Conservation (phyloP, 2,329 filamentous ascomycete species). For the Epichloe coenophiala region DNA sequence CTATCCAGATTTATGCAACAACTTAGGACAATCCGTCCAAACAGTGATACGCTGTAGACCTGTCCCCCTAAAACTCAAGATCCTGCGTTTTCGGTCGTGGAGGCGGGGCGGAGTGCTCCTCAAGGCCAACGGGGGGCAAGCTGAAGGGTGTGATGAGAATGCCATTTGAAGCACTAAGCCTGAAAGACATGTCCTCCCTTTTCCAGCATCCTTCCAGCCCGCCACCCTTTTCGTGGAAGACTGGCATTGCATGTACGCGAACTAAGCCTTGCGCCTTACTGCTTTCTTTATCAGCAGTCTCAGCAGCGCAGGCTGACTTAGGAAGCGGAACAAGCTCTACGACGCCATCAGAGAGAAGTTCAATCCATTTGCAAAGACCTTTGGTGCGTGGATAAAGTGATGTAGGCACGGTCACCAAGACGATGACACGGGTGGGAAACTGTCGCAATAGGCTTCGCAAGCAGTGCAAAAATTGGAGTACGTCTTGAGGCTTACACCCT, state of each 20-base stretch:
- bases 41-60: background rate
- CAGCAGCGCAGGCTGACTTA: slow-evolving; percentile 41
- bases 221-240: slow-evolving; percentile 80
- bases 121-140: slow-evolving; percentile 43
- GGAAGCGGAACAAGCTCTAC: slow-evolving; percentile 65
- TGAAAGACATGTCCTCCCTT: slow-evolving; percentile 83
- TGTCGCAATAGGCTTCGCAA: slow-evolving; percentile 62
- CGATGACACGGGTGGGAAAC: slow-evolving; percentile 51
- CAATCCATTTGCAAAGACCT: slow-evolving; percentile 73
- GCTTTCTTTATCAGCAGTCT: slow-evolving; percentile 43
- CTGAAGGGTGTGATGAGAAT: slow-evolving; percentile 81
- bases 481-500: slow-evolving; percentile 53
- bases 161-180: slow-evolving; percentile 63
- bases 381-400: slow-evolving; percentile 64
- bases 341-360: slow-evolving; percentile 72
- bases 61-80: slow-evolving; percentile 52
- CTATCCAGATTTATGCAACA: background rate
- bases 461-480: slow-evolving; percentile 70
- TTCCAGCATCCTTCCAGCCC: slow-evolving; percentile 54
- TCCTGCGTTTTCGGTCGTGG: slow-evolving; percentile 39
- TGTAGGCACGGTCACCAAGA: slow-evolving; percentile 64
- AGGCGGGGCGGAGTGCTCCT: background rate
- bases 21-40: too few relatives aligned
- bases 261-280: slow-evolving; percentile 69
- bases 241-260: slow-evolving; percentile 66